Percentiles rank a stretch among this genome's conserved stretches.
Conservation (phyloP, 2,329 filamentous ascomycete genomes). For the Phyllosticta citriasiana region DNA sequence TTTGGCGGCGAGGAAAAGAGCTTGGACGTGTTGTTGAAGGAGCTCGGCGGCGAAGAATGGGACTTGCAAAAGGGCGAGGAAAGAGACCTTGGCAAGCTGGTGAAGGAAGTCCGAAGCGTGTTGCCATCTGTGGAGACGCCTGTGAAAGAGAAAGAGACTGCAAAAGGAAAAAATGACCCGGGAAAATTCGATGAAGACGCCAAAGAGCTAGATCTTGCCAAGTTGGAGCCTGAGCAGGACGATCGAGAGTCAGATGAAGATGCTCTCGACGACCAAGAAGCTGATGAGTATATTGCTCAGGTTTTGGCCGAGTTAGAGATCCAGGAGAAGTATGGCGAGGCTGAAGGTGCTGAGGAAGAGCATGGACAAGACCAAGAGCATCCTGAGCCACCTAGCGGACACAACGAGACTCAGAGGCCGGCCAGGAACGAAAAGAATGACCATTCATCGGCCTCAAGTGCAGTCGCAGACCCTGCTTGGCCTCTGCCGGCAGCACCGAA, state of each 20-base stretch:
- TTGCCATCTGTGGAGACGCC: constrained; percentile 22
- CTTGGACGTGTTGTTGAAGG: constrained; percentile 37
- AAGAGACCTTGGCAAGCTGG: constrained; percentile 29
- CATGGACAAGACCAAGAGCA: not conserved
- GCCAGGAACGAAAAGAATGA: not conserved
- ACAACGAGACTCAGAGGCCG: not conserved
- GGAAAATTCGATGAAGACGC: constrained; percentile 7
- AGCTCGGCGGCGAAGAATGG: constrained; percentile 31
- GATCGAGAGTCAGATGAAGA: constrained; percentile 10
- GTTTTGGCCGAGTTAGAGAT: constrained; percentile 38
- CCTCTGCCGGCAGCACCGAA: constrained; percentile 37
- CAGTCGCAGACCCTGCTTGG: constrained; percentile 10
- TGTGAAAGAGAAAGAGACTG: constrained; percentile 2
- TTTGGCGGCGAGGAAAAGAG: constrained; percentile 29
- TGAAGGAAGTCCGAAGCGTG: constrained; percentile 32
- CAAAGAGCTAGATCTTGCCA: constrained; percentile 15
- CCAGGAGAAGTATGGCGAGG: constrained; percentile 29
- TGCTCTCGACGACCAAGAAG: constrained; percentile 22
- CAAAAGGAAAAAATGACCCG: not conserved
- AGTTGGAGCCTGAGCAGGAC: constrained; percentile 16
- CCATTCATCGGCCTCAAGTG: no score
- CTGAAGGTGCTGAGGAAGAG: constrained; percentile 5
- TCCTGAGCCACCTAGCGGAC: not conserved
- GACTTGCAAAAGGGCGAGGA: constrained; percentile 30
- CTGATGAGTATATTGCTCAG: constrained; percentile 36